Base-by-base conservation (phyloP, 2,329 filamentous ascomycete species). In the Hansfordia pulvinata region DNA sequence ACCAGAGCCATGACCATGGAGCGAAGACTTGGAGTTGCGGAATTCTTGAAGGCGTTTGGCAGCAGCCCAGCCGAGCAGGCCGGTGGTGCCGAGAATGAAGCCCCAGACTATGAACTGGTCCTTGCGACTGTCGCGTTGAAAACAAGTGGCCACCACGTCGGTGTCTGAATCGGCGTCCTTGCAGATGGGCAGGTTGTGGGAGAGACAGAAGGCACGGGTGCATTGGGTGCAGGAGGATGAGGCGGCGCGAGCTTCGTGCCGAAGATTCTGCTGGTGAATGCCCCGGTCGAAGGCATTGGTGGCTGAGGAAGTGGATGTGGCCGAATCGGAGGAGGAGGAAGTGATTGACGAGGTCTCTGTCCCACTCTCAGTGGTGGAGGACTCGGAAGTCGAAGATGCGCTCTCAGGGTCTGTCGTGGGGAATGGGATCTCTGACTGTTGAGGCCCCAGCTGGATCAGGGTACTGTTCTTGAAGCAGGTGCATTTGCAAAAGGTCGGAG, bases 381-480 rank as follows among this genome's bases (percentile, higher is more conserved):
- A 36, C 27, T 41, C 38, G 31, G 31, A 39, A 35, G 36, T 45
- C 31, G 34, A 46, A 34, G 40, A 41, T 36, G 28, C 39, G 28
- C 33, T 46, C 27, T 50, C 40, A n/a, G n/a, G n/a, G n/a, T n/a
- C n/a, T n/a, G n/a, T n/a, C n/a, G n/a, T n/a, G n/a, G n/a, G n/a
- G n/a, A n/a, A n/a, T n/a, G n/a, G n/a, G n/a, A n/a, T n/a, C n/a
- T n/a, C n/a, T n/a, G n/a, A n/a, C n/a, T n/a, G n/a, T 31, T 58
- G 50, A 4, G 64, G 60, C n/a, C 60, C 65, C 8, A 76, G 60
- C 10, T 65, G 60, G 43, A 77, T 73, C 41, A 77, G 73, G 37
- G 70, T 76, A 58, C 67, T 73, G 55, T 77, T 76, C 39, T 68
- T 69, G 55, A 74, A 74, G 54, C 72, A 77, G 38, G 69, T 76